Percentiles rank a stretch among this genome's conserved stretches.
phyloP scores from a whole-genome alignment of 1,284 basidiomycete genomes.

The Vanrija pseudolonga region DNA sequence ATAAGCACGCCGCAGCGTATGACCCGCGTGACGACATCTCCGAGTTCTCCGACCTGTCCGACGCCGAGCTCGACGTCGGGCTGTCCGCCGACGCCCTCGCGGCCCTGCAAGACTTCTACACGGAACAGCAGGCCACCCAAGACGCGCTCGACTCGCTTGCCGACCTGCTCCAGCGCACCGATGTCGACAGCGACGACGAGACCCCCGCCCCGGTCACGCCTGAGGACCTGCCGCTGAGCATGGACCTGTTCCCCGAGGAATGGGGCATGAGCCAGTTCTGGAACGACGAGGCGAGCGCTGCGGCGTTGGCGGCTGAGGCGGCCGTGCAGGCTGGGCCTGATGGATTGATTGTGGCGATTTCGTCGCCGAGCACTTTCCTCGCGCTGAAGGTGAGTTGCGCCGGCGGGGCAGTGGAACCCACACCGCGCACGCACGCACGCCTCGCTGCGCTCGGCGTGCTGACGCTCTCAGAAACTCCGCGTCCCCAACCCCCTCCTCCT shows the following conservation, averaged over 20 bases:
- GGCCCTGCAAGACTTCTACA: background rate
- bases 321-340: background rate
- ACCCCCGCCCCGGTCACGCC: no score
- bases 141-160: background rate
- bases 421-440: no score
- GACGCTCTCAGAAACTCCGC: conserved; percentile 5
- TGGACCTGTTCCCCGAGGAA: conserved; percentile 11
- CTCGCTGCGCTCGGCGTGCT: no score
- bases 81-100: background rate
- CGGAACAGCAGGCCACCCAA: background rate
- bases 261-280: conserved; percentile 18
- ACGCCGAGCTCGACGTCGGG: background rate
- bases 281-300: conserved; percentile 8
- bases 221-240: background rate
- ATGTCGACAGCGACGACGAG: background rate
- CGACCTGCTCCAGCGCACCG: background rate
- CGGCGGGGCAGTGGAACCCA: no score
- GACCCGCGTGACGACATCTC: no score
- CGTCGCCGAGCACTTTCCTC: conserved; percentile 5
- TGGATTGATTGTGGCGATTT: conserved; percentile 6
- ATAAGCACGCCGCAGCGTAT: no score
- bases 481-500: conserved; percentile 11
- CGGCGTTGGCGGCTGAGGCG: conserved; percentile 3
- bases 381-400: conserved; percentile 6
- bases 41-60: no score